A percentile compares a stretch with the other conserved stretches of the same genome.
Evolutionary conservation across 2,329 filamentous ascomycete genomes (phyloP).

Genomic region (Penicillium sp.): DNA sequence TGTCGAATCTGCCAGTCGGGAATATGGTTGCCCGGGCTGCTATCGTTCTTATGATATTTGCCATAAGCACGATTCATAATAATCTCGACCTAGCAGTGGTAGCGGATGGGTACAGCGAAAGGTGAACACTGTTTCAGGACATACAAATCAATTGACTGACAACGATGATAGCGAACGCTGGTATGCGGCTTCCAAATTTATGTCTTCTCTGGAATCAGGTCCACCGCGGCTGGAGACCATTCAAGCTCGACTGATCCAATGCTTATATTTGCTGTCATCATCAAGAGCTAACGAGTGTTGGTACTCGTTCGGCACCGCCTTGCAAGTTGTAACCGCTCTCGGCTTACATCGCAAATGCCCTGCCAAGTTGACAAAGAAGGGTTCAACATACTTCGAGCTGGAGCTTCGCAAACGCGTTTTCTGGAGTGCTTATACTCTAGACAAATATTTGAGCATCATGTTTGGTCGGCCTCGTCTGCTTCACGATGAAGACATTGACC

Average conservation of each 20-base stretch:
- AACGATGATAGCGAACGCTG: conserved; percentile 30
- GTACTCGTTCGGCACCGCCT: conserved; percentile 55
- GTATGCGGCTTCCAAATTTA: conserved; percentile 37
- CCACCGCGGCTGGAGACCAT: conserved; percentile 53
- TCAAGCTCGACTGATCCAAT: conserved; percentile 55
- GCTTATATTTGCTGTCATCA: conserved; percentile 55
- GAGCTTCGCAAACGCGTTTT: conserved; percentile 57
- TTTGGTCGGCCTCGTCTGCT: conserved; percentile 57
- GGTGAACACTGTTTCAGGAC: conserved; percentile 18
- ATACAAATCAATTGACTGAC: not conserved
- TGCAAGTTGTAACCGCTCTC: conserved; percentile 50
- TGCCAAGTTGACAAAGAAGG: conserved; percentile 26
- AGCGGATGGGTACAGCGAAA: conserved; percentile 25
- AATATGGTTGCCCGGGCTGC: conserved; percentile 46
- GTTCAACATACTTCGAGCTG: conserved; percentile 31
- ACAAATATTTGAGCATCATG: conserved; percentile 60
- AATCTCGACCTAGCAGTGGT: conserved; percentile 36
- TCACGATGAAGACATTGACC: conserved; percentile 60
- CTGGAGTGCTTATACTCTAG: conserved; percentile 59
- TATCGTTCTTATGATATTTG: conserved; percentile 47
- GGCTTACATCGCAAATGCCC: conserved; percentile 36
- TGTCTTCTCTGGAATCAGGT: conserved; percentile 46
- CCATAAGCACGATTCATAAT: conserved; percentile 45
- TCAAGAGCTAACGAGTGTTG: conserved; percentile 58
- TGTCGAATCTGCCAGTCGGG: conserved; percentile 35